A percentile compares a stretch with the other conserved stretches of the same genome.
phyloP scores from a whole-genome alignment of 345 rosid genomes.

The Passiflora organensis region DNA sequence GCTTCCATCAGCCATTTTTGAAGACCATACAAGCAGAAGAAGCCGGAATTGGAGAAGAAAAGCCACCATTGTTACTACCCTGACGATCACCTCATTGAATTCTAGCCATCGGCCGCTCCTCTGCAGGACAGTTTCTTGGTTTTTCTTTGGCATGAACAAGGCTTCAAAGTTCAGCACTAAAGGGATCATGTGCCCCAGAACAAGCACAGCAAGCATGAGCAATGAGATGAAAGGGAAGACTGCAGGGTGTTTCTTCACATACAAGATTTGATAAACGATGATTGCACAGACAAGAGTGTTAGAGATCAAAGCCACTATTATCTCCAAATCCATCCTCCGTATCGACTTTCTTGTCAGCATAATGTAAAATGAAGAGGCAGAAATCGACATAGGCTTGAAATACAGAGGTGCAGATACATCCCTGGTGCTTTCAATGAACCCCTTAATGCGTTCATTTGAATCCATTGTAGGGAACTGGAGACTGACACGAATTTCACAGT shows the following conservation, averaged over 20 bases:
- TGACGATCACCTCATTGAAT: conserved; percentile 21
- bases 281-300: conserved; percentile 18
- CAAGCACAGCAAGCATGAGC: conserved; percentile 20
- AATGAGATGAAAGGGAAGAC: conserved; percentile 17
- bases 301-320: conserved; percentile 15
- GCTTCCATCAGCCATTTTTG: conserved; percentile 7
- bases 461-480: conserved; percentile 18
- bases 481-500: conserved; percentile 15
- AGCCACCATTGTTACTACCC: conserved; percentile 17
- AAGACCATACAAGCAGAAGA: conserved; percentile 16
- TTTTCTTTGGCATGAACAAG: conserved; percentile 8
- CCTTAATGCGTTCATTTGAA: conserved; percentile 13
- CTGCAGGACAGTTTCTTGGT: neutral
- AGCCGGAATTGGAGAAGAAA: conserved; percentile 24
- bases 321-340: conserved; percentile 24
- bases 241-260: conserved; percentile 15
- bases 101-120: conserved; percentile 14
- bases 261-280: conserved; percentile 16
- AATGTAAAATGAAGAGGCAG: conserved; percentile 13
- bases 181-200: conserved; percentile 19
- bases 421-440: conserved; percentile 7
- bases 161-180: conserved; percentile 27
- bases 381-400: conserved; percentile 4
- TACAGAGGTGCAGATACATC: neutral
- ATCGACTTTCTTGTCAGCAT: neutral